Base-by-base conservation (phyloP, 768 basidiomycete species). In the Leccinellum luteum region DNA sequence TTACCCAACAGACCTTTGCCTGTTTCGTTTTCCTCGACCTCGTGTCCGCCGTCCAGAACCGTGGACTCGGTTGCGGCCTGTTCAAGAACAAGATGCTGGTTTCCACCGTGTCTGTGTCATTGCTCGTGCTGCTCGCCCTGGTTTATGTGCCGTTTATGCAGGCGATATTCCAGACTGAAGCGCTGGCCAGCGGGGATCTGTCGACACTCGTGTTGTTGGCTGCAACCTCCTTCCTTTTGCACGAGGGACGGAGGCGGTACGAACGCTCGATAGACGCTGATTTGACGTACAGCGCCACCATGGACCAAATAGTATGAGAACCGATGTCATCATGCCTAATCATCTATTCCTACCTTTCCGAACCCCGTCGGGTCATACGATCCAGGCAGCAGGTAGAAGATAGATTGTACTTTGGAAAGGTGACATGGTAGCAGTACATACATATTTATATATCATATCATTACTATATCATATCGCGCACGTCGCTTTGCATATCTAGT, bases 11-110 rank as follows among this genome's bases (percentile, higher is more conserved):
- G 96, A 97, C 96, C 25, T 98, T 98, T 74, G 90, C 94, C 17
- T 89, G 87, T 69, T 98, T 98, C 74, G 96, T 98, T 57, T 92
- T 98, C 79, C 87, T 98, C 60, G 96, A 98, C 73, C 84, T 98
- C 45, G 90, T 94, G 10, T 98, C 94, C 38, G 96, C 96, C 1
- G 73, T 97, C 31, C 95, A 98, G 71, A 96, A 92, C 72, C 91
- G 96, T 54, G 94, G 94, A 12, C 82, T 98, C 15, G 86, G 87
- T 44, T 96, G 94, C 64, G 87, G 85, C 6, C 68, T 98, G 30
- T 76, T 84, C 56, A 87, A 88, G 67, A 98, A 98, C 78, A 82
- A 81, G 66, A 95, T 98, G 92, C 80, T 98, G 57, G 74, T 96
- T 60, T 78, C 85, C 60, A 98, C 96, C 0, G 92, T 97, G 48